Evolutionary conservation across 2,329 filamentous ascomycete species (phyloP), one percentile per base, ranked within the genome.

Genomic region (Grosmannia penicillata): DNA sequence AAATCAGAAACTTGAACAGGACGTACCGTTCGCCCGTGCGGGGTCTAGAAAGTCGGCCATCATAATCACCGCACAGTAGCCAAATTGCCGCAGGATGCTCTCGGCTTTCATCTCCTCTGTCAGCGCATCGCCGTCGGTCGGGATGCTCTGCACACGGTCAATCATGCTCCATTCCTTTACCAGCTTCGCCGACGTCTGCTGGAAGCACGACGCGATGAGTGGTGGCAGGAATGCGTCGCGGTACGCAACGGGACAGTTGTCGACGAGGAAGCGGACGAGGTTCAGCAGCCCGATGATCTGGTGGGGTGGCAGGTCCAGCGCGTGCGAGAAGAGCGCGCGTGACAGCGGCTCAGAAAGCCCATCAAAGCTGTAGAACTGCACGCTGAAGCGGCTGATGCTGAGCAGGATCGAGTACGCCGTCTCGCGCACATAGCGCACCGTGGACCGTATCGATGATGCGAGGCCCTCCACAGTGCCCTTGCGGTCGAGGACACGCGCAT

Each of bases 71-170:
- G 87, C 84, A 4, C 85, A 85, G 57, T 93, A 91, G 0, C 89
- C 95, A 36, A 96, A 70, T 55, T 95, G 86, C 17, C 91, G 76
- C 33, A 98, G 63, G 23, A 98, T 93, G 52, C 89, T 96, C 56
- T 98, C 91, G 7, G 84, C 79, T 59, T 95, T 94, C 91, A 98
- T 98, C 61, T 98, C 91, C 48, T 95, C 86, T 1, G 82, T 83
- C 38, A 98, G 62, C 43, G 83, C 82, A 39, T 87, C 84, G 17
- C 78, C 78, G 4, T 78, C 78, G 2, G 78, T 70, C 30, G 72
- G 70, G 11, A 75, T 62, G 17, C 62, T 63, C 48, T 81, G 70
- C 45, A 74, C 63, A 45, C 70, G 61, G 52, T 78, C 73, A 41
- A 95, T 75, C 47, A 75, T 74, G 44, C 79, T 74, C 91, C 91